phyloP scores from a whole-genome alignment of 164 flowering plant genomes.

The Magnolia sinica region DNA sequence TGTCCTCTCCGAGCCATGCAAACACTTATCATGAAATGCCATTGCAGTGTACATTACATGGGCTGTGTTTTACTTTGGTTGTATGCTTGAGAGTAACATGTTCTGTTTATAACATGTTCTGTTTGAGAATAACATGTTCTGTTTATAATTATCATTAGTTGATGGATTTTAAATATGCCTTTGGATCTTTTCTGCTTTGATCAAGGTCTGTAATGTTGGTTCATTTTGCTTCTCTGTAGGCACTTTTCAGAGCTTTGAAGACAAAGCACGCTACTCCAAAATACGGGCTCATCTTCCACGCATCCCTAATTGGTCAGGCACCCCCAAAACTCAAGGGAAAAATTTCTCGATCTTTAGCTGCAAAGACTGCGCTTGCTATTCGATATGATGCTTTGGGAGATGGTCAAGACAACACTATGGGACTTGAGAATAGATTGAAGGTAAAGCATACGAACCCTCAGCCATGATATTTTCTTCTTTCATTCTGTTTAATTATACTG shows the following conservation, averaged over 20 bases:
- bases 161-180: too few species aligned
- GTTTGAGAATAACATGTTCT: too few species aligned
- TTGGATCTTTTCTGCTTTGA: too few species aligned
- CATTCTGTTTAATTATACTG: neutral
- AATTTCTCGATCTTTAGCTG: conserved; percentile 88
- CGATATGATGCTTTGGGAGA: conserved; percentile 96
- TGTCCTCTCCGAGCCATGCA: too few species aligned
- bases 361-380: conserved; percentile 81
- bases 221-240: conserved; percentile 23
- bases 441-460: conserved; percentile 21
- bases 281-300: conserved; percentile 93
- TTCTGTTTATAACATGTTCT: too few species aligned
- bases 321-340: conserved; percentile 89
- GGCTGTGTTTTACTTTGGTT: too few species aligned
- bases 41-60: too few species aligned
- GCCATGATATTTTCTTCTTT: neutral
- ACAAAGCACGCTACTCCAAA: conserved; percentile 94
- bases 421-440: conserved; percentile 74
- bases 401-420: conserved; percentile 69
- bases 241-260: conserved; percentile 91
- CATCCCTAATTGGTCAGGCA: conserved; percentile 93
- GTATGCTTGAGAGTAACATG: too few species aligned
- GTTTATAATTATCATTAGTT: too few species aligned
- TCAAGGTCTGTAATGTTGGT: neutral
- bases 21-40: too few species aligned